Conservation (phyloP, 1,139 yeast genomes). For the Suhomyces coccinellae region DNA sequence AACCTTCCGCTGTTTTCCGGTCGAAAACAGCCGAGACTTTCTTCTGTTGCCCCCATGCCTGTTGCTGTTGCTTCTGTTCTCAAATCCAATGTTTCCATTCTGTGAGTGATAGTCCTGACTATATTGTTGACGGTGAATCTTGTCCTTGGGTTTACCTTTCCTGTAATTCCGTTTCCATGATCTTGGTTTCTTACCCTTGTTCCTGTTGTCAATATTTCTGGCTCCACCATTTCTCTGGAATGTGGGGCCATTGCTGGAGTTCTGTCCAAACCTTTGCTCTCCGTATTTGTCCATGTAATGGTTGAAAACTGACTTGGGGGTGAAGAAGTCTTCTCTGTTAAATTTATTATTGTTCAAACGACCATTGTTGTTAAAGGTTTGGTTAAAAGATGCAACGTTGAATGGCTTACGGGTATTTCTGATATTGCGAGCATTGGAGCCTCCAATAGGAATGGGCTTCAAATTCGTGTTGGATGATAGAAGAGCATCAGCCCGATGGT, state of each 20-base stretch:
- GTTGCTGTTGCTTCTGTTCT: constrained; percentile 1
- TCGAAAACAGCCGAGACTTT: constrained; percentile 34
- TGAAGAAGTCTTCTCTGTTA: constrained; percentile 69
- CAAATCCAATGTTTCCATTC: constrained; percentile 1
- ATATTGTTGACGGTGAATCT: constrained; percentile 18
- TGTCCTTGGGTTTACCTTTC: constrained; percentile 13
- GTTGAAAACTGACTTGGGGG: constrained; percentile 73
- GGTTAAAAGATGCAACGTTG: constrained; percentile 57
- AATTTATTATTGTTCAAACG: constrained; percentile 32
- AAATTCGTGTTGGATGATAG: constrained; percentile 41
- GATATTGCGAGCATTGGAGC: constrained; percentile 36
- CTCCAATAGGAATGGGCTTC: constrained; percentile 46
- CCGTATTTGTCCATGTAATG: constrained; percentile 73
- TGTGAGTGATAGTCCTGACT: constrained; percentile 9
- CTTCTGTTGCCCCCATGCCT: constrained; percentile 12
- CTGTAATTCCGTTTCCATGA: constrained; percentile 30
- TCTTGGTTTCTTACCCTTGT: constrained; percentile 30
- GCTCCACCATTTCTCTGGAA: constrained; percentile 13
- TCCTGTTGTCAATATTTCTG: constrained; percentile 30
- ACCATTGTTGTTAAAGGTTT: constrained; percentile 27
- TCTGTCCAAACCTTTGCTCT: constrained; percentile 31
- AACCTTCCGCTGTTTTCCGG: constrained; percentile 25
- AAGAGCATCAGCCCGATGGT: constrained; percentile 49
- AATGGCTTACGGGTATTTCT: constrained; percentile 60
- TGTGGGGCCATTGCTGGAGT: constrained; percentile 12